Base-by-base conservation (phyloP, 257 asterid genomes). In the Przewalskia tangutica region DNA sequence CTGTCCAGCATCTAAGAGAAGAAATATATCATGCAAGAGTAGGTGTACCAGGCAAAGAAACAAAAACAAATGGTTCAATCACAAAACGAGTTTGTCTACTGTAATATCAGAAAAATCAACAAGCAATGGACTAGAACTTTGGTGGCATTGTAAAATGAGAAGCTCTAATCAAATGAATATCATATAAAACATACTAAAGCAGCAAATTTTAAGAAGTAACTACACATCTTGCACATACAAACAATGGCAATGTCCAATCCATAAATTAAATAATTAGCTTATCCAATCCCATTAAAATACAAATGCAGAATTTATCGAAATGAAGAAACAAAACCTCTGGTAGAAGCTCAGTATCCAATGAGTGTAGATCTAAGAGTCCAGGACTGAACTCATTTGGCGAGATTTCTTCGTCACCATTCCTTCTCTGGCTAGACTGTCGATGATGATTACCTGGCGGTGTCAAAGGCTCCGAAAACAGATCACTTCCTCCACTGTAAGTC, bases 311-410 rank as follows among this genome's bases (percentile, higher is more conserved):
- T 46, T 50, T 12, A 13, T 13, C 14, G 27, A 67, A 14, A 9
- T 70, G 17, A 38, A 70, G 54, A 75, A 75, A 27, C 23, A 62
- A 64, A 83, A 94, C 99, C 99, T 92, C 97, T 3, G 98, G 83
- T 40, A 96, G 91, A 77, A 96, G 90, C 90, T 96, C 98, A 46
- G 97, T 94, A 86, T 96, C 98, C 80, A 93, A 88, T 13, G 99
- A 93, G 87, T 94, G 97, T 89, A 94, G 97, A 94, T 96, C 98
- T 90, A 96, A 86, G 40, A 96, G 89, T 75, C 99, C 99, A 7
- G 98, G 98, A 87, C 99, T 96, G 84, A 84, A 86, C 85, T 94
- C 98, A 81, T 90, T 92, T 0, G 93, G 91, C 80, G 92, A 89
- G 23, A 85, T 90, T 46, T 86, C 90, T 73, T 90, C 97, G 17